phyloP scores from a whole-genome alignment of 345 rosid genomes.

The Salix dunnii region DNA sequence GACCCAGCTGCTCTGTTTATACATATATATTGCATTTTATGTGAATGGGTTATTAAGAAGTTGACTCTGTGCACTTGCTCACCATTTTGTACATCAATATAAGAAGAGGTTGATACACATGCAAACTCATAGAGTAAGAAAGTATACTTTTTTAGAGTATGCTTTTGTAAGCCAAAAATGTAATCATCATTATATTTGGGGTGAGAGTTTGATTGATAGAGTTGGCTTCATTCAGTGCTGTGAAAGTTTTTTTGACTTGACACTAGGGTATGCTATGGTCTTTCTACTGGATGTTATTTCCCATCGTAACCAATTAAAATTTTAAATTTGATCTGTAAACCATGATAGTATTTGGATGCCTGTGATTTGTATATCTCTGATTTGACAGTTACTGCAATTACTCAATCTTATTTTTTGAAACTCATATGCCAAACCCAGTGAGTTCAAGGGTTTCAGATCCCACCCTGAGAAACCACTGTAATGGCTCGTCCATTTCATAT shows the following conservation, averaged over 20 bases:
- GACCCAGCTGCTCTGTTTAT: too few relatives aligned
- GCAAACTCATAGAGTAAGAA: not conserved
- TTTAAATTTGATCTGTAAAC: not conserved
- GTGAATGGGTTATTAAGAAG: not conserved
- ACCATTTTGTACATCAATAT: not conserved
- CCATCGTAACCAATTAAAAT: not conserved
- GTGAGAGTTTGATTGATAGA: not conserved
- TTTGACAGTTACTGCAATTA: conserved; percentile 1
- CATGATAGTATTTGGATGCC: not conserved
- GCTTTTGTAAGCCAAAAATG: not conserved
- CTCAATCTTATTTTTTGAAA: not conserved
- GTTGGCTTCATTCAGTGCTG: not conserved
- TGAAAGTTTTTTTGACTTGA: not conserved
- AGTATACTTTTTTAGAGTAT: not conserved
- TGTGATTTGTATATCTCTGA: not conserved
- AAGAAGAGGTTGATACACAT: not conserved
- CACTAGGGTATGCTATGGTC: not conserved
- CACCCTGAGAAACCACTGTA: not conserved
- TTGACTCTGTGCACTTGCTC: not conserved
- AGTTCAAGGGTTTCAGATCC: not conserved
- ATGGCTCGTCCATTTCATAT: not conserved
- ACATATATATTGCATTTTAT: not conserved
- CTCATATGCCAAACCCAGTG: not conserved
- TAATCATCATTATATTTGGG: not conserved
- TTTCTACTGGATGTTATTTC: not conserved